These are phyloP conservation scores for Phylloporus arenicola DNA, from an alignment of 768 basidiomycete species.

Conservation along the genomic window DNA sequence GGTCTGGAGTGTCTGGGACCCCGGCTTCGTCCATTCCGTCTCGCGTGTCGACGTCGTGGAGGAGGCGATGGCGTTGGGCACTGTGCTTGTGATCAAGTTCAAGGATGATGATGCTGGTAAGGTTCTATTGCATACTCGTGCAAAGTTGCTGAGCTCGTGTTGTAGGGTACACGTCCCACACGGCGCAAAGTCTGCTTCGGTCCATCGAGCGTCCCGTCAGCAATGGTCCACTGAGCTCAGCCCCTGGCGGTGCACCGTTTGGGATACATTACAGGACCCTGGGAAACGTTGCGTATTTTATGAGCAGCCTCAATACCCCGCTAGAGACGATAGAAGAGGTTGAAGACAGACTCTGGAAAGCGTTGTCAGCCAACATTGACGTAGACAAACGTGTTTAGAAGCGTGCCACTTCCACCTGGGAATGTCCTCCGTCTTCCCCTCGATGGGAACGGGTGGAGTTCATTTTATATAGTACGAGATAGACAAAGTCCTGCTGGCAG, in stretches of 20 bases:
- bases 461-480: neutral
- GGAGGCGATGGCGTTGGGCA: slow-evolving; percentile 84
- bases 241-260: slow-evolving; percentile 45
- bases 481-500: neutral
- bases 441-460: neutral
- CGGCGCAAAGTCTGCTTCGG: slow-evolving; percentile 58
- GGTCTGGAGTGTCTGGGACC: slow-evolving; percentile 89
- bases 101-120: slow-evolving; percentile 53
- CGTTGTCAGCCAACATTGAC: slow-evolving; percentile 12
- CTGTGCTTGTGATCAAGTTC: slow-evolving; percentile 76
- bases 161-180: slow-evolving; percentile 54
- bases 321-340: slow-evolving; percentile 46
- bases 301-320: slow-evolving; percentile 77
- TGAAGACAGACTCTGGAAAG: slow-evolving; percentile 56
- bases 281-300: slow-evolving; percentile 88
- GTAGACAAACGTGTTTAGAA: neutral
- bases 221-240: slow-evolving; percentile 30
- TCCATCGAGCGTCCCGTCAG: slow-evolving; percentile 37
- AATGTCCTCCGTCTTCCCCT: neutral
- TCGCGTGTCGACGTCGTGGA: slow-evolving; percentile 53
- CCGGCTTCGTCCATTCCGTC: slow-evolving; percentile 57
- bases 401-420: neutral
- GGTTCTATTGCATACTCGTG: neutral
- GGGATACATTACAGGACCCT: slow-evolving; percentile 83
- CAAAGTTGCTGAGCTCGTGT: neutral